These are phyloP conservation scores for Boletus fagicola DNA, from an alignment of 768 basidiomycete genomes.

Conservation along the genomic window DNA sequence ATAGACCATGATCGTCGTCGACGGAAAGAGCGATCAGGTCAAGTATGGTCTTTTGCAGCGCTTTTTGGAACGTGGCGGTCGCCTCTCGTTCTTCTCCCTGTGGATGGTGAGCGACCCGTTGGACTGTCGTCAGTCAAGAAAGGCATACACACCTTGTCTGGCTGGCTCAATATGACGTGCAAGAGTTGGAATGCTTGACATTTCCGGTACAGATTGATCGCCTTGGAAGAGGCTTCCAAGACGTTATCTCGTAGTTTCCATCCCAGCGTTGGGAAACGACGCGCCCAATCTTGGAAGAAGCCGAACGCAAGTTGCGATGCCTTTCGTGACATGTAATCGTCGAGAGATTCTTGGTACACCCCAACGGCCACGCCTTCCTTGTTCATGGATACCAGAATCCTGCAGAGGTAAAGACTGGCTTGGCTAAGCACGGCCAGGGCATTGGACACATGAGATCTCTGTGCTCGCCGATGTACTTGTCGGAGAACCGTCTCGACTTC, in stretches of 20 bases:
- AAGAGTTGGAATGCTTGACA: conserved; percentile 74
- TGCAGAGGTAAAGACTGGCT: conserved; percentile 68
- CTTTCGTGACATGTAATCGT: conserved; percentile 80
- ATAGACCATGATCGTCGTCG: conserved; percentile 44
- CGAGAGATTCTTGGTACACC: conserved; percentile 64
- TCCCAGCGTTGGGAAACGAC: conserved; percentile 58
- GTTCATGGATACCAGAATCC: conserved; percentile 42
- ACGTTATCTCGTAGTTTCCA: conserved; percentile 66
- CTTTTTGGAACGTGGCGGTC: conserved; percentile 42
- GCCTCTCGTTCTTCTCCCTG: conserved; percentile 43
- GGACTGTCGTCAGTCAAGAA: not conserved
- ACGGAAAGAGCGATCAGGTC: conserved; percentile 49
- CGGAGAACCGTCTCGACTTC: conserved; percentile 48
- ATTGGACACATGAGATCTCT: conserved; percentile 60
- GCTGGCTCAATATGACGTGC: conserved; percentile 56
- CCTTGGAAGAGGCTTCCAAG: conserved; percentile 51
- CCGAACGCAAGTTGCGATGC: conserved; percentile 65
- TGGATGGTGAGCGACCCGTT: conserved; percentile 9
- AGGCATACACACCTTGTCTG: conserved; percentile 19
- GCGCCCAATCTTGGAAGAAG: conserved; percentile 80
- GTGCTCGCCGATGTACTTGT: conserved; percentile 70
- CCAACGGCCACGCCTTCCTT: conserved; percentile 43
- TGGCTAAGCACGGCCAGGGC: conserved; percentile 62
- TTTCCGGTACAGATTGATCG: conserved; percentile 76
- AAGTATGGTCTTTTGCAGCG: conserved; percentile 49